Conservation (phyloP, 2,329 filamentous ascomycete genomes). For the Cladosporium sp. region DNA sequence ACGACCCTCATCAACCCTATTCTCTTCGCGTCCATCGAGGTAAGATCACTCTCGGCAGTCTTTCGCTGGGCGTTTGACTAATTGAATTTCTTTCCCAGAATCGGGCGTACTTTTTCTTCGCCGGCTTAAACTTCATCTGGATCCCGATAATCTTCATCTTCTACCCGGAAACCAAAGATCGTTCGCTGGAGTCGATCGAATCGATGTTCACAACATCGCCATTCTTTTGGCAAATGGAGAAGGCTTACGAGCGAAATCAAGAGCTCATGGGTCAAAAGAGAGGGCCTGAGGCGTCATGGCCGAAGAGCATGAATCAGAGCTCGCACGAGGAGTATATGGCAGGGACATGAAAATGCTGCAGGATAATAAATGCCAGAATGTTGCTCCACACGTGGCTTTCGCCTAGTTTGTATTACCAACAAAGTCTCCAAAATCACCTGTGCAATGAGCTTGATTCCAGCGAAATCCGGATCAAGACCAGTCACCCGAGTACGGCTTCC, state of each 20-base stretch:
- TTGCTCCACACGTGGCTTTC: too few species aligned
- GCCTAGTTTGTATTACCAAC: too few species aligned
- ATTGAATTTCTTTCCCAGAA: conserved; percentile 23
- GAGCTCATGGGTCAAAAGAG: not conserved
- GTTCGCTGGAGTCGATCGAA: conserved; percentile 51
- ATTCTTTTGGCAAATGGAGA: conserved; percentile 45
- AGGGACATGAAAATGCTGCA: too few species aligned
- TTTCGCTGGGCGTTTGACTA: not conserved
- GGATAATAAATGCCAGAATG: too few species aligned
- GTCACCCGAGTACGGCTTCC: too few species aligned
- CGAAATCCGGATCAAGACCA: too few species aligned
- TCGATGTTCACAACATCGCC: conserved; percentile 47
- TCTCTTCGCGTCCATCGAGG: conserved; percentile 45
- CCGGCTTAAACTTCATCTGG: conserved; percentile 48
- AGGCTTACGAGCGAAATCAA: conserved; percentile 28
- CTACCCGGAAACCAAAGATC: conserved; percentile 41
- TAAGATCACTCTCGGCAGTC: not conserved
- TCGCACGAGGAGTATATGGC: conserved; percentile 2
- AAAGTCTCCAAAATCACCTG: too few species aligned
- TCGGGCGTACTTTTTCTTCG: conserved; percentile 51
- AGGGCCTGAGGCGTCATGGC: not conserved
- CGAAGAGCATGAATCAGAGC: not conserved
- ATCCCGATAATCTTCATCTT: conserved; percentile 49
- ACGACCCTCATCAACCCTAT: conserved; percentile 51
- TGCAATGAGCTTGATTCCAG: too few species aligned